Conservation (phyloP, 306 rosid genomes). For the Prunus fruticosa region DNA sequence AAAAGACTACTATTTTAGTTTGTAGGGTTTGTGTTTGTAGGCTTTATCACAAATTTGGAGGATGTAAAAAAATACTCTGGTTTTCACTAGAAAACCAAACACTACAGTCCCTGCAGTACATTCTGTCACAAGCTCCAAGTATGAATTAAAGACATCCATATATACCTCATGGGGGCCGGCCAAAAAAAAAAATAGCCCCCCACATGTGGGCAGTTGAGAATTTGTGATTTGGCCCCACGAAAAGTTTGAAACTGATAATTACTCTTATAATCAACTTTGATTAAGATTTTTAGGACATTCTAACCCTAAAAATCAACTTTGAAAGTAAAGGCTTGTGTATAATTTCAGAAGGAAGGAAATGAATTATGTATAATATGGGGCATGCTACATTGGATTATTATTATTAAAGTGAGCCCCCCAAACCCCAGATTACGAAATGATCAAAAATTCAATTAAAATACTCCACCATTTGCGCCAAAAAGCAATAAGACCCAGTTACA, state of each 20-base stretch:
- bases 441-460: conserved; percentile 23
- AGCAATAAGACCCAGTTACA: conserved; percentile 28
- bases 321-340: neutral
- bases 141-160: conserved; percentile 1
- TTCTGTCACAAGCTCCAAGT: neutral
- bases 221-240: conserved; percentile 9
- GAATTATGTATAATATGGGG: neutral
- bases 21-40: neutral
- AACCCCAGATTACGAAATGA: conserved; percentile 15
- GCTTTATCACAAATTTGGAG: too few relatives aligned
- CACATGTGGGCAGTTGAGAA: neutral
- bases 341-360: neutral
- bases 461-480: conserved; percentile 36
- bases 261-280: neutral
- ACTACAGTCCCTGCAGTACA: neutral
- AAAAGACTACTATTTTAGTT: neutral
- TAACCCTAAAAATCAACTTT: neutral
- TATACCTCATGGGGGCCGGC: neutral
- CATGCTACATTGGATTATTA: neutral
- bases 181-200: neutral
- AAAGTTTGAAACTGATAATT: neutral
- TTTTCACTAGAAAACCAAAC: neutral
- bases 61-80: neutral
- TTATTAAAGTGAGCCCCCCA: conserved; percentile 1
- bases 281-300: neutral